A percentile compares a stretch with the other conserved stretches of the same genome.
phyloP scores from a whole-genome alignment of 345 rosid species.

The Ceriops decandra region DNA sequence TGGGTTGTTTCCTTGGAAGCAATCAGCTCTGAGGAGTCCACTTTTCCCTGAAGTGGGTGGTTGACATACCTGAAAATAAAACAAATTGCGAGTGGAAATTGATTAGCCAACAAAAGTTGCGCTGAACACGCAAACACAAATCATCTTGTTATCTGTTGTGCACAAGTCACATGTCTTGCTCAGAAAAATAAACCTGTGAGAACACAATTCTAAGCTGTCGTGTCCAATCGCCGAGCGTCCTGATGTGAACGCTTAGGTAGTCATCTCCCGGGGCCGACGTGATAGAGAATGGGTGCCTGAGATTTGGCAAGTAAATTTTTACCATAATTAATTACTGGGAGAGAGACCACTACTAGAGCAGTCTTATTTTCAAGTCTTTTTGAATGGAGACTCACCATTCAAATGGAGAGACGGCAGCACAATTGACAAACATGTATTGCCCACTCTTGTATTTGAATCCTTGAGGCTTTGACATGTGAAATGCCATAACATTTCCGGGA shows the following conservation, averaged over 20 bases:
- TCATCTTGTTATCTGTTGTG: neutral
- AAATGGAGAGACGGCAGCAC: constrained; percentile 78
- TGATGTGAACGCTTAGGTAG: constrained; percentile 14
- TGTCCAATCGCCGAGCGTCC: constrained; percentile 9
- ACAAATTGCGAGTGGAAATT: neutral
- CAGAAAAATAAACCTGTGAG: constrained; percentile 7
- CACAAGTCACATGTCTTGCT: neutral
- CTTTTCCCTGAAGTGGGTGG: constrained; percentile 59
- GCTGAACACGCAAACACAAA: neutral
- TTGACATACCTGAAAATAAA: constrained; percentile 48
- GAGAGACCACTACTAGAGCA: neutral
- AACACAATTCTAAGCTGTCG: neutral
- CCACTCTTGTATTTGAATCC: constrained; percentile 79
- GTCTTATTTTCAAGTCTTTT: neutral
- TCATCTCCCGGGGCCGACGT: constrained; percentile 10
- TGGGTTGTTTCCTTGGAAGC: constrained; percentile 51
- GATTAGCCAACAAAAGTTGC: constrained; percentile 12
- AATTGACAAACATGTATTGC: constrained; percentile 79
- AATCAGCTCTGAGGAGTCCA: constrained; percentile 67
- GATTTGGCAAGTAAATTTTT: neutral
- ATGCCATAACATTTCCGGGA: constrained; percentile 74
- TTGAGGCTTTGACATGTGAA: constrained; percentile 65
- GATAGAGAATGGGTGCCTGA: constrained; percentile 17
- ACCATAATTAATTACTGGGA: neutral
- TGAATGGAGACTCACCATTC: constrained; percentile 48